Base-by-base conservation (phyloP, 352 stramenopile genomes). In the Pythium dissotocum region DNA sequence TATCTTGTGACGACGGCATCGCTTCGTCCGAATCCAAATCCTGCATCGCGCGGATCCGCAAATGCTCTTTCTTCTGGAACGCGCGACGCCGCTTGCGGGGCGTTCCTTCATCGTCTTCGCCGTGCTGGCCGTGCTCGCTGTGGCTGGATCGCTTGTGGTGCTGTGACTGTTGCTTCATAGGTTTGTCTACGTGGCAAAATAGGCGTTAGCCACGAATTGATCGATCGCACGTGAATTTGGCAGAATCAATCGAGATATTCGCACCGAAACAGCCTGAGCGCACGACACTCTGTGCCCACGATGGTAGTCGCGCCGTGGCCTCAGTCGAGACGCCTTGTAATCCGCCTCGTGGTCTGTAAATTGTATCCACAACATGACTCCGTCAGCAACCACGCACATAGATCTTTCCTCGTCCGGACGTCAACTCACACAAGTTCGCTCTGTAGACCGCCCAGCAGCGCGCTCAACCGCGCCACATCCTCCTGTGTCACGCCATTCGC, bases 221-320 rank as follows among this genome's bases (percentile, higher is more conserved):
- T 28, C 9, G 5, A 13, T 28, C 9, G 26, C 8, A 14, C 52
- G 6, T 26, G 6, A 6, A 24, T 58, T 10, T 18, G 4, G 13
- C 51, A 28, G 6, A 16, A 28, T 35, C 38, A 13, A 57, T 16
- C 6, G 12, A 9, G 18, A 52, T 28, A 24, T 52, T 42, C 85
- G 72, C 71, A 67, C 82, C 77, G 65, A 83, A 84, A 57, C 80
- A 83, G 13, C 82, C 84, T 4, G 75, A 84, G 49, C 75, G 67
- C 40, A 89, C 63, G 26, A 91, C 76, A 36, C 69, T 68, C 51
- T 88, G 77, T 13, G 79, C 80, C 85, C 85, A 93, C 4, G 71
- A 73, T 14, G 83, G 85, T 24, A 93, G 49, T 0, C 18, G 18
- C 18, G 24, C 12, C 13, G 55, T 30, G 9, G 10, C 18, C 14